Conservation (phyloP, 202 grass and related monocot genomes). For the Setaria viridis region DNA sequence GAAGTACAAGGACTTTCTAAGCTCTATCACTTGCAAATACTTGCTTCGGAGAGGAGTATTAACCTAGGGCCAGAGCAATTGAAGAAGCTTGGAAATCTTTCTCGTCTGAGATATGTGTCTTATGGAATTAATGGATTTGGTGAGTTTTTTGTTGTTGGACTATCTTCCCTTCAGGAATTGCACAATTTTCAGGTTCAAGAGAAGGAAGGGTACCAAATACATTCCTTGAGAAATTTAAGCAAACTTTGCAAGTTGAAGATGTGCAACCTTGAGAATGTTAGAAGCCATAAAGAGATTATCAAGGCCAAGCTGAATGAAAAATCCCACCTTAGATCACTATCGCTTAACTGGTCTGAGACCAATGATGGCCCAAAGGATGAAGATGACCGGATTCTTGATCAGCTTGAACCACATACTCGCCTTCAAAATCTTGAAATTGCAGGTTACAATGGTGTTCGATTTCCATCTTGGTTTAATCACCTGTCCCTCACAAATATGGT, state of each 20-base stretch:
- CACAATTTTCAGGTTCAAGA: background rate
- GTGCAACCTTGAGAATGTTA: slow-evolving; percentile 29
- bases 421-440: slow-evolving; percentile 23
- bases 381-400: slow-evolving; percentile 28
- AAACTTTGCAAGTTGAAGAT: background rate
- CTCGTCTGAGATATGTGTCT: slow-evolving; percentile 7
- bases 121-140: background rate
- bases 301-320: slow-evolving; percentile 23
- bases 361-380: background rate
- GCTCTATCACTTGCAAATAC: background rate
- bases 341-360: background rate
- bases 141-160: slow-evolving; percentile 5
- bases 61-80: background rate
- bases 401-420: slow-evolving; percentile 32
- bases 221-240: background rate
- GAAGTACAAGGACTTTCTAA: background rate
- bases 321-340: slow-evolving; percentile 18
- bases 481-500: background rate
- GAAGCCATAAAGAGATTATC: slow-evolving; percentile 13
- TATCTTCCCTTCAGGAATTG: slow-evolving; percentile 31
- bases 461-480: slow-evolving; percentile 31
- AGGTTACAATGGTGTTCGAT: slow-evolving; percentile 23
- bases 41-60: background rate
- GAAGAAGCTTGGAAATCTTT: background rate
- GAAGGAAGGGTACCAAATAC: slow-evolving; percentile 10